These are phyloP conservation scores for Bipolaris bicolor DNA, from an alignment of 2,329 filamentous ascomycete species.

Conservation along the genomic window DNA sequence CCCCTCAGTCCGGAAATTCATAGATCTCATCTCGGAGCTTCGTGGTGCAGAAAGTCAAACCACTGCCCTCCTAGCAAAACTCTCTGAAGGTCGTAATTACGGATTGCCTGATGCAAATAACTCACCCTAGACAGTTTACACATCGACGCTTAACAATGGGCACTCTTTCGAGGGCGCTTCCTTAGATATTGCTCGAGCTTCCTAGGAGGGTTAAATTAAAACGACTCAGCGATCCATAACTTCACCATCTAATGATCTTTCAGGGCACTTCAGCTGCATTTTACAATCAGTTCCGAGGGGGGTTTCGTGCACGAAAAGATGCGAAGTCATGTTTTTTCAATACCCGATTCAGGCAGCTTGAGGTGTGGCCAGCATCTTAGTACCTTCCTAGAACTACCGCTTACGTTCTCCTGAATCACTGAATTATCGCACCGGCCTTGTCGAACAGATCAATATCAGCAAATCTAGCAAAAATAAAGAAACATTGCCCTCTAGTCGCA, in stretches of 20 bases:
- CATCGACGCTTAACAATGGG: constrained; percentile 36
- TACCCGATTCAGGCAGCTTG: too few species aligned
- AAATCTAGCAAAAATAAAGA: too few species aligned
- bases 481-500: too few species aligned
- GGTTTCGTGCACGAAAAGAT: too few species aligned
- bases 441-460: too few species aligned
- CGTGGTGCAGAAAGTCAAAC: constrained; percentile 79
- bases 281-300: too few species aligned
- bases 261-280: too few species aligned
- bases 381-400: too few species aligned
- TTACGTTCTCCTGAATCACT: too few species aligned
- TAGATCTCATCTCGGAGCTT: constrained; percentile 70
- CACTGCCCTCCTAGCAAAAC: constrained; percentile 76
- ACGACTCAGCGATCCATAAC: constrained; percentile 43
- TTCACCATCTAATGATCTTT: constrained; percentile 1
- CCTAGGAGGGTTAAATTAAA: constrained; percentile 25
- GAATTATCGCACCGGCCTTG: too few species aligned
- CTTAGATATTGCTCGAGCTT: constrained; percentile 43
- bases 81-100: constrained; percentile 67
- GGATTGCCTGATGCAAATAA: constrained; percentile 44
- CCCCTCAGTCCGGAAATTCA: constrained; percentile 72
- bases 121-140: constrained; percentile 34
- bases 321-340: too few species aligned
- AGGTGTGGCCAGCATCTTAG: too few species aligned
- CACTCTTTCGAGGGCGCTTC: constrained; percentile 32